These are phyloP conservation scores for Hypoxylon sp. DNA, from an alignment of 2,329 filamentous ascomycete species.

Conservation along the genomic window DNA sequence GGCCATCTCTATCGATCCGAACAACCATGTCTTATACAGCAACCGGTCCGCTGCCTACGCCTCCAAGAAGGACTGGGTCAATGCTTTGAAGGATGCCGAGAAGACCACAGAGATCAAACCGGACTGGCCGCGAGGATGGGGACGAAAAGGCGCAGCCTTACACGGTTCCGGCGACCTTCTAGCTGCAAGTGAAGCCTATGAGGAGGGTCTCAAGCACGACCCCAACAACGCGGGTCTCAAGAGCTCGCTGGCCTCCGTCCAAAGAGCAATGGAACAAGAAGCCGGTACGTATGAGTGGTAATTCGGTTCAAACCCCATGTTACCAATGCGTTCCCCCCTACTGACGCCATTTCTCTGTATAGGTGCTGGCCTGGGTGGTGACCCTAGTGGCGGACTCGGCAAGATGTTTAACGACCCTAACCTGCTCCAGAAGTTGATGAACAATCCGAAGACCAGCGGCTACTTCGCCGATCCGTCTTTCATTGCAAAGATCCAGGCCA, in stretches of 20 bases:
- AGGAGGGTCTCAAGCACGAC: slow-evolving; percentile 94
- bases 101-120: slow-evolving; percentile 96
- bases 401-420: slow-evolving; percentile 95
- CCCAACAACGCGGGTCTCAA: slow-evolving; percentile 93
- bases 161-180: slow-evolving; percentile 90
- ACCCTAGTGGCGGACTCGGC: slow-evolving; percentile 82
- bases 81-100: slow-evolving; percentile 88
- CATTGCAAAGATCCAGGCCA: slow-evolving; percentile 87
- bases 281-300: slow-evolving; percentile 54
- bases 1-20: slow-evolving; percentile 87
- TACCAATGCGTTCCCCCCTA: slow-evolving; percentile 6
- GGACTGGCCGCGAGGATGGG: slow-evolving; percentile 98
- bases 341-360: slow-evolving; percentile 18
- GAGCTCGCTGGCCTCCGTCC: slow-evolving; percentile 84
- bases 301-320: not conserved
- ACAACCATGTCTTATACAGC: slow-evolving; percentile 97
- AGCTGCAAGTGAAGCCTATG: slow-evolving; percentile 88
- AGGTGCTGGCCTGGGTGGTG: slow-evolving; percentile 64
- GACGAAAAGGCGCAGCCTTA: slow-evolving; percentile 89
- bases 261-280: slow-evolving; percentile 88
- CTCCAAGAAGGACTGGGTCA: slow-evolving; percentile 88
- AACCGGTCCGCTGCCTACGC: slow-evolving; percentile 92
- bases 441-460: slow-evolving; percentile 90
- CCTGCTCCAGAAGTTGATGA: slow-evolving; percentile 88
- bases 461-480: slow-evolving; percentile 87